Evolutionary conservation across 129 eudicot genomes (phyloP).

Genomic region (Lactuca saligna): DNA sequence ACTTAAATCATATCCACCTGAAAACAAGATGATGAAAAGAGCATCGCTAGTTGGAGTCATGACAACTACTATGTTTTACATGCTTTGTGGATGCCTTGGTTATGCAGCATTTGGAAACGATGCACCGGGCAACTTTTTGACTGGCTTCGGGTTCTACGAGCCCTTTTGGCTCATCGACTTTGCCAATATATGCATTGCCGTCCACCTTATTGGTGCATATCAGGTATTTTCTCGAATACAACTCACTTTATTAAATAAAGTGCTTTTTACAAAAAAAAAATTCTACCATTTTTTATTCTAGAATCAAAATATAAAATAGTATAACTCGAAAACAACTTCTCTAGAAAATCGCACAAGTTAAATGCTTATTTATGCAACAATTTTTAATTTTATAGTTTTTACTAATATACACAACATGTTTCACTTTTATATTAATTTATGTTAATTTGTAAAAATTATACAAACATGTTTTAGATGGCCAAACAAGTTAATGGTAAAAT

Average conservation of each 20-base stretch:
- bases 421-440: too few relatives aligned
- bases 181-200: constrained; percentile 73
- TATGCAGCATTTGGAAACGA: constrained; percentile 85
- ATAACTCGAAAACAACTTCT: background rate
- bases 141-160: constrained; percentile 88
- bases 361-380: too few relatives aligned
- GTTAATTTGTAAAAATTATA: background rate
- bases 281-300: background rate
- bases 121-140: constrained; percentile 88
- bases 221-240: constrained; percentile 42
- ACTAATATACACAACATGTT: too few relatives aligned
- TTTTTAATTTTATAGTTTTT: too few relatives aligned
- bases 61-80: constrained; percentile 64
- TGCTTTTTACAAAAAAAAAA: background rate
- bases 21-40: constrained; percentile 80
- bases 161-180: constrained; percentile 86
- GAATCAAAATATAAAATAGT: too few relatives aligned
- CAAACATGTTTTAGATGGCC: background rate
- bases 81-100: constrained; percentile 71
- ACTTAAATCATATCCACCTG: constrained; percentile 71
- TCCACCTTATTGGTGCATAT: constrained; percentile 87
- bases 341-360: background rate
- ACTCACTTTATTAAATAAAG: too few relatives aligned
- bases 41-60: constrained; percentile 71
- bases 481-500: background rate